Evolutionary conservation across 495 filamentous ascomycete species (phyloP).

Genomic region (Schizothecium vesticola): DNA sequence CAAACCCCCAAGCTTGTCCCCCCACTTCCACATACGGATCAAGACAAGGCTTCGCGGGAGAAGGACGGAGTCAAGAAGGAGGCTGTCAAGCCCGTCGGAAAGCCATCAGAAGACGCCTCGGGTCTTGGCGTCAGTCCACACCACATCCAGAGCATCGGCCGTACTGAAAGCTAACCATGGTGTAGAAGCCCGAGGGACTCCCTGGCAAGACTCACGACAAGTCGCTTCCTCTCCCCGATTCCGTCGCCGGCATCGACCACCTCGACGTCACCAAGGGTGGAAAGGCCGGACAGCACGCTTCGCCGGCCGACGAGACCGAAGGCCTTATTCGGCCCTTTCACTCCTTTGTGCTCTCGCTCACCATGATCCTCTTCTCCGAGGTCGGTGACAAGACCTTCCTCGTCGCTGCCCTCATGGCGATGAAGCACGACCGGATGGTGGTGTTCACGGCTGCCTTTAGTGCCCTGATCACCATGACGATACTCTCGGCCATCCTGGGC

Average conservation of each 20-base stretch:
- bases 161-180: slow-evolving; percentile 8
- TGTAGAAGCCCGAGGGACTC: slow-evolving; percentile 75
- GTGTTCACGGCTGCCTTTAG: slow-evolving; percentile 93
- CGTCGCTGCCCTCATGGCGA: slow-evolving; percentile 95
- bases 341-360: slow-evolving; percentile 85
- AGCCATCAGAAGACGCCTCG: slow-evolving; percentile 42
- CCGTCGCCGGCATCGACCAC: slow-evolving; percentile 55
- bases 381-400: slow-evolving; percentile 98
- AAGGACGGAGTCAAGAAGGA: slow-evolving; percentile 24
- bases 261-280: slow-evolving; percentile 57
- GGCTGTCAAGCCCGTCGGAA: slow-evolving; percentile 18
- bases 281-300: slow-evolving; percentile 21
- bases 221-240: slow-evolving; percentile 64
- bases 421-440: slow-evolving; percentile 89
- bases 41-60: slow-evolving; percentile 50
- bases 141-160: not conserved
- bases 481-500: slow-evolving; percentile 92
- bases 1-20: slow-evolving; percentile 79
- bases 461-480: slow-evolving; percentile 87
- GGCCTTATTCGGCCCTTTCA: slow-evolving; percentile 79
- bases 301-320: slow-evolving; percentile 43
- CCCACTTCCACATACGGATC: slow-evolving; percentile 72
- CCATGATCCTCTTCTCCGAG: slow-evolving; percentile 97
- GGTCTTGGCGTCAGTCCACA: slow-evolving; percentile 59
- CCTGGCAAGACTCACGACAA: slow-evolving; percentile 77